Conservation (phyloP, 345 rosid genomes). For the Populus alba region DNA sequence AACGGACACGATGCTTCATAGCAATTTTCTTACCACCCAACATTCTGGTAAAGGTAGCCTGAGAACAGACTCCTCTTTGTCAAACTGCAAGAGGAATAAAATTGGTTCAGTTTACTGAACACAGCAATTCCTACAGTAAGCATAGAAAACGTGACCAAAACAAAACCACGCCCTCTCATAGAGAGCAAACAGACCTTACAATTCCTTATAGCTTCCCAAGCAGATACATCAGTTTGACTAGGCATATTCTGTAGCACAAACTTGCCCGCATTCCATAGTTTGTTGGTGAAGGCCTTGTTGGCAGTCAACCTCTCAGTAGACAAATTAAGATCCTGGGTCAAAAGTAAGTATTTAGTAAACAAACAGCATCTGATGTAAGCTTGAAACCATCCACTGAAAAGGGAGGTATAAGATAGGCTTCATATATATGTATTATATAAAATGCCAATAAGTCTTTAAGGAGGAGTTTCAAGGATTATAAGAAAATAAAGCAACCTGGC, state of each 20-base stretch:
- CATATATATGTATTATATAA: no score
- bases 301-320: constrained; percentile 91
- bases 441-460: background rate
- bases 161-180: background rate
- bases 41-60: constrained; percentile 77
- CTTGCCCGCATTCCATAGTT: constrained; percentile 99
- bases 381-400: constrained; percentile 12
- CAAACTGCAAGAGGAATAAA: constrained; percentile 50
- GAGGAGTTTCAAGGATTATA: constrained; percentile 6
- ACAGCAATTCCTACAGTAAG: background rate
- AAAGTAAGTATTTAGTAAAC: constrained; percentile 18
- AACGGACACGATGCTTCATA: background rate
- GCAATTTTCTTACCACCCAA: constrained; percentile 78
- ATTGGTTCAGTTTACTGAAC: constrained; percentile 7
- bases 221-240: constrained; percentile 53
- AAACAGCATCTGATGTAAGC: constrained; percentile 15
- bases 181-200: constrained; percentile 49
- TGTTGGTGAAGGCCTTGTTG: constrained; percentile 94
- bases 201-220: constrained; percentile 67
- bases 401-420: constrained; percentile 4
- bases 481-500: constrained; percentile 65
- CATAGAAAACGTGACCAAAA: background rate
- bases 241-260: constrained; percentile 87
- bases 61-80: constrained; percentile 57
- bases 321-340: constrained; percentile 79